Base-by-base conservation (phyloP, 345 rosid species). In the Garcia nutans region DNA sequence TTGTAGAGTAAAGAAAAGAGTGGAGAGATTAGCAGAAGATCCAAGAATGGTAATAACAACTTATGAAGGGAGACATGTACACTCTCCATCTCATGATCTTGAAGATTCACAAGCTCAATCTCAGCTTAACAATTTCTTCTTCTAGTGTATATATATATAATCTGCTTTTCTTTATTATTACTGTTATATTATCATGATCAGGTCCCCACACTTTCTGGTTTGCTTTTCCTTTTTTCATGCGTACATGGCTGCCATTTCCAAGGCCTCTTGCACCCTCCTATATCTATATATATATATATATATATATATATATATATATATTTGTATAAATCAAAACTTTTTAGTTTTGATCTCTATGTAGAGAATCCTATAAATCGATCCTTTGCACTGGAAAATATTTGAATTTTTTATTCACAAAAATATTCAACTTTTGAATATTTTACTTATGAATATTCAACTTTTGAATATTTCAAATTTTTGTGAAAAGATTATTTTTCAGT, bases 1-100 rank as follows among this genome's bases (percentile, higher is more conserved):
- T 52, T 96, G 99, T 80, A 82, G 91, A 6, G 99, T 96, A 60
- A 96, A 96, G 92, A 96, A 96, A 82, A 82, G 99, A 41, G 99
- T 96, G 68, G 99, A 96, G 83, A 87, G 99, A 87, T 82, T 96
- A 83, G 98, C 98, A 0, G 99, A 96, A 77, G 99, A 96, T 78
- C 98, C 98, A 60, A 87, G 98, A 81, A 96, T 96, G 99, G 99
- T 96, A 52, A 96, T 96, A 58, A 96, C 99, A 54, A 93, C 99
- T 37, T 96, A 96, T 67, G 99, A 96, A 83, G 99, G 99, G 44
- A 85, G 99, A 69, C 99, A 96, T 44, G 88, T 74, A 61, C 99
- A 96, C 78, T 89, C 95, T 8, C 99, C 99, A 0, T 90, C 98
- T 2, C 91, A 86, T 12, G 93, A 93, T 72, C 83, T 79, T 1